These are phyloP conservation scores for Acanthamoeba sp. DNA, from an alignment of 208 protist genomes.

Conservation along the genomic window DNA sequence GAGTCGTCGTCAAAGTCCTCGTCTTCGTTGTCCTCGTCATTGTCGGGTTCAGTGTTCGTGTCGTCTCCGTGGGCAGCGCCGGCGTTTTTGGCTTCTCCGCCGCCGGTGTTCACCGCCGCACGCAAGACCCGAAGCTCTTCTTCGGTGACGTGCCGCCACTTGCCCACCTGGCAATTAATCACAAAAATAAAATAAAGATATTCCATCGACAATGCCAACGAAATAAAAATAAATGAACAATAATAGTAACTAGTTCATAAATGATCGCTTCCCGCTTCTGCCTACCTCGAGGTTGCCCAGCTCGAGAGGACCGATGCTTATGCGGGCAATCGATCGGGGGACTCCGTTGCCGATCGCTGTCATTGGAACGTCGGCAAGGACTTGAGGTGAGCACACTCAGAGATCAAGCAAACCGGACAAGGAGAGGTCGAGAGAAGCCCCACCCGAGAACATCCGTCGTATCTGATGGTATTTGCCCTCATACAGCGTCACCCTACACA, in stretches of 20 bases:
- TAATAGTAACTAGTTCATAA: background rate
- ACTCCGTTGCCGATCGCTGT: constrained; percentile 54
- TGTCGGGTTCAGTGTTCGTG: background rate
- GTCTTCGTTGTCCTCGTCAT: background rate
- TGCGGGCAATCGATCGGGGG: background rate
- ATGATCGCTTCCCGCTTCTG: too few species aligned
- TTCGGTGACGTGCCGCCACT: background rate
- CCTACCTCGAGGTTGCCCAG: background rate
- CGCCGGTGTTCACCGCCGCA: background rate
- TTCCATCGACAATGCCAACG: too few species aligned
- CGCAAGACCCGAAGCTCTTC: background rate
- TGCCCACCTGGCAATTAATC: background rate
- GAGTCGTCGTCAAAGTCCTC: background rate
- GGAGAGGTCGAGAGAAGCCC: too few species aligned
- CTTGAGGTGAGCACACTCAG: too few species aligned
- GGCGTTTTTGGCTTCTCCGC: background rate
- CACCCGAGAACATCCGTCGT: constrained; percentile 12
- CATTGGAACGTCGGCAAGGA: too few species aligned
- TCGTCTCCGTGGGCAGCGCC: background rate
- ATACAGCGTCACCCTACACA: constrained; percentile 27
- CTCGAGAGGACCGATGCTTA: background rate
- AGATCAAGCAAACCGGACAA: too few species aligned
- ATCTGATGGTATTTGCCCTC: constrained; percentile 59
- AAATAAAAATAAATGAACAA: background rate
- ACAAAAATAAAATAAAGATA: background rate